Evolutionary conservation across 257 asterid genomes (phyloP).

Genomic region (Cruciata laevipes): DNA sequence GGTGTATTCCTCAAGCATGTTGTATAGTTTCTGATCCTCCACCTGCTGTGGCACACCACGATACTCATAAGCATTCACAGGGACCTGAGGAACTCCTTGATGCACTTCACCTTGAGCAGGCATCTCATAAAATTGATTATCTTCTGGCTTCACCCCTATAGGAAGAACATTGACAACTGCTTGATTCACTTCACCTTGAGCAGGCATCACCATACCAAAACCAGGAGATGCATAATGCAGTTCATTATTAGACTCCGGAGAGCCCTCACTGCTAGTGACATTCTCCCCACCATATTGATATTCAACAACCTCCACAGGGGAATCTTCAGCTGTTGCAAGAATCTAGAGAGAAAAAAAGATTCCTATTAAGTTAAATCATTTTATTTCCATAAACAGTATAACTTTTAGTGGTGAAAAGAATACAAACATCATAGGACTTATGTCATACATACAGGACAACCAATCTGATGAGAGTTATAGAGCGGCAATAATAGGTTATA

Average conservation of each 20-base stretch:
- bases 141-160: slow-evolving; percentile 29
- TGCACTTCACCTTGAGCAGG: slow-evolving; percentile 34
- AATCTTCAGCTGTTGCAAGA: slow-evolving; percentile 45
- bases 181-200: slow-evolving; percentile 27
- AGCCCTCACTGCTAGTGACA: slow-evolving; percentile 36
- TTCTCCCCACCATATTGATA: slow-evolving; percentile 25
- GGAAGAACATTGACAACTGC: slow-evolving; percentile 10
- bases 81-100: slow-evolving; percentile 18
- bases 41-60: slow-evolving; percentile 28
- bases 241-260: slow-evolving; percentile 34
- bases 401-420: background rate
- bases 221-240: slow-evolving; percentile 21
- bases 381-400: background rate
- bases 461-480: background rate
- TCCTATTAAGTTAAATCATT: slow-evolving; percentile 24
- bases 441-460: background rate
- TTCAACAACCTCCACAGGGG: slow-evolving; percentile 30
- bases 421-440: background rate
- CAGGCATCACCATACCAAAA: slow-evolving; percentile 32
- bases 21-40: slow-evolving; percentile 25
- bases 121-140: slow-evolving; percentile 27
- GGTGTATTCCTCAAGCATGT: slow-evolving; percentile 24
- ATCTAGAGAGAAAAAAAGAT: slow-evolving; percentile 47
- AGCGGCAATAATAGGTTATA: background rate
- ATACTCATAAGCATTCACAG: slow-evolving; percentile 23